Evolutionary conservation across 1,284 basidiomycete species (phyloP).

Genomic region (Marasmius tenuissimus): DNA sequence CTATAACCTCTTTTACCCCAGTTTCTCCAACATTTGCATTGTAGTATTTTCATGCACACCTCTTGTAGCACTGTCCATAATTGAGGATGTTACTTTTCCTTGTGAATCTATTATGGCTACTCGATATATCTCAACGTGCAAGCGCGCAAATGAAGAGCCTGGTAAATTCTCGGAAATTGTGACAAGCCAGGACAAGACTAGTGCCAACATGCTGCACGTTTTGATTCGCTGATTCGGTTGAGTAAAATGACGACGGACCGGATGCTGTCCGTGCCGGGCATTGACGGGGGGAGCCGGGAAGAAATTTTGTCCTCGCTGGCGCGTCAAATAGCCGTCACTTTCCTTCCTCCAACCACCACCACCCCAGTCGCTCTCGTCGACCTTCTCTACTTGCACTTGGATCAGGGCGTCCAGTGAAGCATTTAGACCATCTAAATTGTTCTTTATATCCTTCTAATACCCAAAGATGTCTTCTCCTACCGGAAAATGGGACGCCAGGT

Average conservation of each 20-base stretch:
- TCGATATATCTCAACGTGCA: no score
- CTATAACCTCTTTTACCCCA: neutral
- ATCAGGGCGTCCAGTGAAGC: constrained; percentile 30
- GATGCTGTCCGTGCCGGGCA: neutral
- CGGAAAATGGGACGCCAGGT: constrained; percentile 74
- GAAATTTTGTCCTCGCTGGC: neutral
- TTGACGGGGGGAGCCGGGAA: constrained; percentile 1
- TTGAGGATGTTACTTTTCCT: neutral
- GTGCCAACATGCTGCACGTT: neutral
- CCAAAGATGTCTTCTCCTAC: constrained; percentile 17
- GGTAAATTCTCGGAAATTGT: no score
- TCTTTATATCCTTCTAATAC: constrained; percentile 17
- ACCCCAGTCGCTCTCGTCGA: neutral
- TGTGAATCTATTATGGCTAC: neutral
- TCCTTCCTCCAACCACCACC: constrained; percentile 5
- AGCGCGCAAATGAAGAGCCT: no score
- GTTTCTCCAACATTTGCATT: neutral
- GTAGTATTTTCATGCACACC: neutral
- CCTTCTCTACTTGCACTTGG: constrained; percentile 13
- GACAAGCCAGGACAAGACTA: neutral
- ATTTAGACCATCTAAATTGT: constrained; percentile 10
- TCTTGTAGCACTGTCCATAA: neutral
- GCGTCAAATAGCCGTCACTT: neutral
- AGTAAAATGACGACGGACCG: neutral
- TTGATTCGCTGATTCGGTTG: neutral